phyloP scores from a whole-genome alignment of 2,329 filamentous ascomycete genomes.

The Lecanoromycetidae sp. region DNA sequence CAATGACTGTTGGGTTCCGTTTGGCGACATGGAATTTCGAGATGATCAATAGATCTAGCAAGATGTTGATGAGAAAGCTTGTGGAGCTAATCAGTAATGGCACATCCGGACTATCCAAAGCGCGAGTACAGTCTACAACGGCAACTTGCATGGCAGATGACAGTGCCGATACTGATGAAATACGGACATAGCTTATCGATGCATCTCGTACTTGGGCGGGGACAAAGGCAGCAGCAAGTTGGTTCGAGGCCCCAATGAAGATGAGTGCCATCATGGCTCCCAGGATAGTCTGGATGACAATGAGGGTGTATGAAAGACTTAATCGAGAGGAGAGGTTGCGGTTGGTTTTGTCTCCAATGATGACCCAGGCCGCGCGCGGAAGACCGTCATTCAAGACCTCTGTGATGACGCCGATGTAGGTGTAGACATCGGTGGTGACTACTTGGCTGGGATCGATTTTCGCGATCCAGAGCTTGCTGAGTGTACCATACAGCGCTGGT shows the following conservation, averaged over 20 bases:
- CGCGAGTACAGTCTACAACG: conserved; percentile 48
- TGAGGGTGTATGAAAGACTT: conserved; percentile 48
- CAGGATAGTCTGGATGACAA: conserved; percentile 41
- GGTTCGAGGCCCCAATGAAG: conserved; percentile 42
- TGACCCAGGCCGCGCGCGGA: conserved; percentile 53
- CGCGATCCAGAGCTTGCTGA: conserved; percentile 60
- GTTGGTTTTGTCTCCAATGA: conserved; percentile 53
- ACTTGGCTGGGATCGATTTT: conserved; percentile 52
- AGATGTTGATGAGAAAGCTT: conserved; percentile 55
- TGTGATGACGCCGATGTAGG: conserved; percentile 54
- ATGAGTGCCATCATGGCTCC: conserved; percentile 49
- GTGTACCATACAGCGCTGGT: conserved; percentile 54
- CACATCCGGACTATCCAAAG: conserved; percentile 57
- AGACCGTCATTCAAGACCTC: conserved; percentile 64
- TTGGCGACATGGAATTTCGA: conserved; percentile 50
- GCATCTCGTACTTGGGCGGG: conserved; percentile 44
- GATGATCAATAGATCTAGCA: conserved; percentile 54
- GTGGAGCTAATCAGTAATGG: conserved; percentile 52
- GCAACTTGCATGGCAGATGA: conserved; percentile 52
- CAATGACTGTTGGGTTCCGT: conserved; percentile 46
- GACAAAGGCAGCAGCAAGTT: conserved; percentile 51
- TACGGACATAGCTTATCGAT: conserved; percentile 53
- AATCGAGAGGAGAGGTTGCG: conserved; percentile 42
- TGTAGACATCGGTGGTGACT: conserved; percentile 54
- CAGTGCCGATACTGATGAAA: conserved; percentile 51